Percentiles rank a stretch among this genome's conserved stretches.
Conservation (phyloP, 169 alveolate species). For the Plasmodium berghei region DNA sequence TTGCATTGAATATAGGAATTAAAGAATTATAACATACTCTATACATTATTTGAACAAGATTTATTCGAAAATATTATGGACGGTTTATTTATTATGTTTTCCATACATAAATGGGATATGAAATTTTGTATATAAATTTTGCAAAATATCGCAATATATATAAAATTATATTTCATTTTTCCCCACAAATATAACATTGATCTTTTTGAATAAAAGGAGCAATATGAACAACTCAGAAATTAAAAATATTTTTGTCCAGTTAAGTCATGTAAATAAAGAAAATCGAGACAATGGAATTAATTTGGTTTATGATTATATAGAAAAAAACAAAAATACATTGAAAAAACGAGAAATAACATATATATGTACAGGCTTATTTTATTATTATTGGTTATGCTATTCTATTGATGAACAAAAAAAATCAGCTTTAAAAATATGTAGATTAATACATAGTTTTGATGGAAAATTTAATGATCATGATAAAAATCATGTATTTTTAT, state of each 20-base stretch:
- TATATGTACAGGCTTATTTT: conserved; percentile 54
- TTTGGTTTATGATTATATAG: conserved; percentile 18
- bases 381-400: conserved; percentile 70
- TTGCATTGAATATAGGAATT: too few species aligned
- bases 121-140: too few species aligned
- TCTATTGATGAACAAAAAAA: conserved; percentile 39
- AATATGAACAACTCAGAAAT: conserved; percentile 24
- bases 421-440: conserved; percentile 47
- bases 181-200: too few species aligned
- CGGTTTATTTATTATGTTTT: too few species aligned
- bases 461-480: neutral
- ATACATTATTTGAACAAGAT: too few species aligned
- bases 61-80: too few species aligned
- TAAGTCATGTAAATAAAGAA: conserved; percentile 49
- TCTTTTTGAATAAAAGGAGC: too few species aligned
- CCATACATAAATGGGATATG: too few species aligned
- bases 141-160: too few species aligned
- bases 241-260: conserved; percentile 18
- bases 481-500: conserved; percentile 28
- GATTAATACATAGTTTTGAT: conserved; percentile 31
- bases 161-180: too few species aligned
- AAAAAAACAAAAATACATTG: neutral
- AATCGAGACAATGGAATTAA: conserved; percentile 38
- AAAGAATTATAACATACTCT: too few species aligned
- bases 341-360: conserved; percentile 11